phyloP scores from a whole-genome alignment of 2,329 filamentous ascomycete species.

The Verticillium zaregamsianum region DNA sequence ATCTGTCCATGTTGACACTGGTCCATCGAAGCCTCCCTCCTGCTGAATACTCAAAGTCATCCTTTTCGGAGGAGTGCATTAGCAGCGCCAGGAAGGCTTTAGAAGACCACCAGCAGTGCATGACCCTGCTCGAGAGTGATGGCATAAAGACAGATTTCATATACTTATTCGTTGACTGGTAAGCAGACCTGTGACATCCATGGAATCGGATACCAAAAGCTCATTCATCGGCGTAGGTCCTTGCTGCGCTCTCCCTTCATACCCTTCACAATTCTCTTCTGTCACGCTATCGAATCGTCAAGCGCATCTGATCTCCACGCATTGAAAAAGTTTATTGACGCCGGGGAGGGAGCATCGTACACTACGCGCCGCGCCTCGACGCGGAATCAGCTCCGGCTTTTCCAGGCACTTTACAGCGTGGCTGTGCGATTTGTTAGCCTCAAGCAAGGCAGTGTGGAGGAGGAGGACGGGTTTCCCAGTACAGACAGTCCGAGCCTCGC shows the following conservation, averaged over 20 bases:
- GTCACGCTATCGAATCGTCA: conserved; percentile 28
- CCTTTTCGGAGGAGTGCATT: conserved; percentile 17
- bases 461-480: not conserved
- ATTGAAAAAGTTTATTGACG: conserved; percentile 11
- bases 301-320: conserved; percentile 34
- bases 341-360: conserved; percentile 6
- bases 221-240: conserved; percentile 11
- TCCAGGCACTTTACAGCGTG: conserved; percentile 17
- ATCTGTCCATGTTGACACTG: conserved; percentile 18
- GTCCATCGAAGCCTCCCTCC: conserved; percentile 18
- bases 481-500: no score
- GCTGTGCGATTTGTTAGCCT: conserved; percentile 5
- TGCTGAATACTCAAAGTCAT: conserved; percentile 8
- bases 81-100: conserved; percentile 14
- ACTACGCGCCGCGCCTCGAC: conserved; percentile 4
- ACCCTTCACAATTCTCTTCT: conserved; percentile 21
- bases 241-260: conserved; percentile 17
- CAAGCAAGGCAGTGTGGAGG: not conserved
- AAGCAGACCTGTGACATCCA: no score
- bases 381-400: conserved; percentile 15
- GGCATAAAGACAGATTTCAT: conserved; percentile 3
- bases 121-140: not conserved
- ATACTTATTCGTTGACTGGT: conserved; percentile 13
- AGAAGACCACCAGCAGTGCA: conserved; percentile 14
- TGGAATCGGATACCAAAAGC: not conserved